These are phyloP conservation scores for Colletotrichum higginsianum DNA, from an alignment of 2,329 filamentous ascomycete genomes.

Conservation along the genomic window DNA sequence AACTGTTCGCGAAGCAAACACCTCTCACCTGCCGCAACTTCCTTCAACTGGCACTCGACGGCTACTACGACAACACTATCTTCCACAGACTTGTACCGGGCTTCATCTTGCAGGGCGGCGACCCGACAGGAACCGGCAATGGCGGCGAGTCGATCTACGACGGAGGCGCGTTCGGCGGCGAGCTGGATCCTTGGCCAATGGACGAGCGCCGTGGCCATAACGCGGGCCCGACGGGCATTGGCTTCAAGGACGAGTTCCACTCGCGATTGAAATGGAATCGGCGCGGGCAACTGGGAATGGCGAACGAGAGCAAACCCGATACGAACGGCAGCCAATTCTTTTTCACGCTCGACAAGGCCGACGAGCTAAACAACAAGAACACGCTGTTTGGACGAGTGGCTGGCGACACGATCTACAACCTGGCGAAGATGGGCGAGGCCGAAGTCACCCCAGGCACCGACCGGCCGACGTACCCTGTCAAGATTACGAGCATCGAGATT, in stretches of 20 bases:
- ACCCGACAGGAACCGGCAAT: slow-evolving; percentile 92
- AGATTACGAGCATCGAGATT: slow-evolving; percentile 81
- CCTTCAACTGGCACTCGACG: slow-evolving; percentile 92
- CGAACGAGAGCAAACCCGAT: slow-evolving; percentile 83
- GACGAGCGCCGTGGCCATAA: slow-evolving; percentile 75
- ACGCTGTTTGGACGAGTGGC: slow-evolving; percentile 94
- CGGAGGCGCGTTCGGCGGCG: slow-evolving; percentile 80
- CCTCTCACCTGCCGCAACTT: slow-evolving; percentile 96
- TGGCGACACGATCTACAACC: slow-evolving; percentile 95
- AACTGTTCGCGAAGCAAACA: slow-evolving; percentile 95
- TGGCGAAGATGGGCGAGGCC: slow-evolving; percentile 92
- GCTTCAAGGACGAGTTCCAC: slow-evolving; percentile 90
- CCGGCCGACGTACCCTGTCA: slow-evolving; percentile 87
- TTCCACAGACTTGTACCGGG: slow-evolving; percentile 94
- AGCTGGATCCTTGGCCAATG: slow-evolving; percentile 81
- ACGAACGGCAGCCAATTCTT: slow-evolving; percentile 98
- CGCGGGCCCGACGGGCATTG: slow-evolving; percentile 70
- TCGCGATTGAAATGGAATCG: slow-evolving; percentile 93
- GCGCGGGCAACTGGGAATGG: slow-evolving; percentile 94
- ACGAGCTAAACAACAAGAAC: slow-evolving; percentile 90
- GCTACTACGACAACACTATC: slow-evolving; percentile 93
- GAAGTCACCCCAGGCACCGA: slow-evolving; percentile 86
- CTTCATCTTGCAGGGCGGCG: slow-evolving; percentile 95
- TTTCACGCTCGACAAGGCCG: slow-evolving; percentile 87
- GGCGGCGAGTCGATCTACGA: slow-evolving; percentile 95